Base-by-base conservation (phyloP, 2,329 filamentous ascomycete species). In the Aspergillus bombycis region DNA sequence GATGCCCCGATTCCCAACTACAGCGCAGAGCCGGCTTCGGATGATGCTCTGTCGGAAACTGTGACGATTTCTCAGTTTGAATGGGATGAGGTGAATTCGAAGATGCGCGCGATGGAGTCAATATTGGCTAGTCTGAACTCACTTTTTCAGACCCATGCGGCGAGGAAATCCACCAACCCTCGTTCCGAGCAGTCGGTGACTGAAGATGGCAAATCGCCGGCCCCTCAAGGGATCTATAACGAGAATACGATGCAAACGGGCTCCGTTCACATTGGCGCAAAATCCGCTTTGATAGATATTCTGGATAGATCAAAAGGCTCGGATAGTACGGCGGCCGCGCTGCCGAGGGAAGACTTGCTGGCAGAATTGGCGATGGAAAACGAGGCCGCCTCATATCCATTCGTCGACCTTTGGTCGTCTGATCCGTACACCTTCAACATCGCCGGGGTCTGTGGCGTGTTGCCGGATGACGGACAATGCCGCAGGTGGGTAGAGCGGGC, bases 321-420 rank as follows among this genome's bases (percentile, higher is more conserved):
- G 1, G 72, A 75, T 65, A 75, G 77, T 50, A 73, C 72, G 23
- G 77, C 77, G 58, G 81, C 84, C 69, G 84, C 85, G 67, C 75
- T 87, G 12, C 77, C 87, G 23, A 84, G 84, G 69, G 85, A 86
- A 71, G 85, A 84, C 68, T 83, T 88, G 65, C 76, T 88, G 16
- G 84, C 85, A 0, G 82, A 87, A 57, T 83, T 88, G 63, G 86
- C 85, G 1, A 72, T 88, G 63, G 86, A 87, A 67, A 88, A 88
- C 67, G 85, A 88, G 67, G 85, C 83, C 45, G 84, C 84, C 2
- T 86, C 85, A 23, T 88, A 88, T 67, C 86, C 86, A 3, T 88
- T 88, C 66, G 85, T 88, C 23, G 86, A 87, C 69, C 77, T 88
- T 11, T 88, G 85, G 85, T 86, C 86, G n/a, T 85, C 84, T 2